These are phyloP conservation scores for Colletotrichum noveboracense DNA, from an alignment of 2,329 filamentous ascomycete species.

Conservation along the genomic window DNA sequence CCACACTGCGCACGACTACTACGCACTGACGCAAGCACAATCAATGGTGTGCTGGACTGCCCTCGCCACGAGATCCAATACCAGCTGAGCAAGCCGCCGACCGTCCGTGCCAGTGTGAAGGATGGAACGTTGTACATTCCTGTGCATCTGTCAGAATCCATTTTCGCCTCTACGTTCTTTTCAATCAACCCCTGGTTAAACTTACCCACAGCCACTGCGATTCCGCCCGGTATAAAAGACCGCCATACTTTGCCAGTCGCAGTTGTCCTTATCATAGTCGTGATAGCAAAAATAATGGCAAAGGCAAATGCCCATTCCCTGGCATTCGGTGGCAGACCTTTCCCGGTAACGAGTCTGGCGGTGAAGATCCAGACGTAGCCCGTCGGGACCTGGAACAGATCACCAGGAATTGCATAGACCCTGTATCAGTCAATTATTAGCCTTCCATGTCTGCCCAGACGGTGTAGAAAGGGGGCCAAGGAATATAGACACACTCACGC, in stretches of 20 bases:
- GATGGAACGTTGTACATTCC: constrained; percentile 98
- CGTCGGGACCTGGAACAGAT: constrained; percentile 91
- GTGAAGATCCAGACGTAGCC: constrained; percentile 99
- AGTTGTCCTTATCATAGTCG: constrained; percentile 74
- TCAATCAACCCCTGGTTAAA: not conserved
- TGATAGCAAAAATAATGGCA: constrained; percentile 74
- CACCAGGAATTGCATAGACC: constrained; percentile 87
- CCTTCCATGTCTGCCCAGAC: not conserved
- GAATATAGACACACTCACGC: constrained; percentile 37
- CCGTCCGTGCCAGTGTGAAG: constrained; percentile 87
- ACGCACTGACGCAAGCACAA: constrained; percentile 79
- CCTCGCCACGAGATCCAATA: constrained; percentile 69
- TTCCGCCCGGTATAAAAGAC: constrained; percentile 84
- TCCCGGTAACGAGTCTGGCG: constrained; percentile 87
- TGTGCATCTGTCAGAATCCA: constrained; percentile 29
- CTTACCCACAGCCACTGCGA: constrained; percentile 88
- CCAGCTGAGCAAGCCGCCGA: constrained; percentile 77
- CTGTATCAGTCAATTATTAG: constrained; percentile 35
- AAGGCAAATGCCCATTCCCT: constrained; percentile 78
- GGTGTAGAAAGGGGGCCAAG: not conserved
- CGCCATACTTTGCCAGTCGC: constrained; percentile 67
- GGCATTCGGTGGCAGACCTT: constrained; percentile 85
- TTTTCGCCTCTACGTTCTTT: not conserved
- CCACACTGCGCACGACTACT: not conserved
- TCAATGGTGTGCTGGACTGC: constrained; percentile 73